These are phyloP conservation scores for Metschnikowia bowlesiae DNA, from an alignment of 805 yeast species.

Conservation along the genomic window DNA sequence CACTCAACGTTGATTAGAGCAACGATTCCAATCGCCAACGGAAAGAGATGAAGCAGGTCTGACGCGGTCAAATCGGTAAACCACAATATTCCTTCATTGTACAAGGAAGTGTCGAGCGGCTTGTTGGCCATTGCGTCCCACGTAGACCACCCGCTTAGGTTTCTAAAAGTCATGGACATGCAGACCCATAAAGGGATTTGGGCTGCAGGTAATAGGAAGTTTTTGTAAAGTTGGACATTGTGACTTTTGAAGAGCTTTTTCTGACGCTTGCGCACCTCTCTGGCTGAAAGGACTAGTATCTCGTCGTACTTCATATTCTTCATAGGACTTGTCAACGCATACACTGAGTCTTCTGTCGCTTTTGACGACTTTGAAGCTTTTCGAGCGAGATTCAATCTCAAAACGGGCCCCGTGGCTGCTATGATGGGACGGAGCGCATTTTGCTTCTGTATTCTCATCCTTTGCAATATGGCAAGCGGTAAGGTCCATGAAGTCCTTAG, in stretches of 20 bases:
- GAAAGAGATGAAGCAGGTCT: constrained; percentile 62
- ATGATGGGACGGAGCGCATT: constrained; percentile 66
- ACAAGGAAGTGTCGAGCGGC: constrained; percentile 48
- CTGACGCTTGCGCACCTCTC: constrained; percentile 75
- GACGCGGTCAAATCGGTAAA: constrained; percentile 52
- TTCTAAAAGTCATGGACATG: constrained; percentile 69
- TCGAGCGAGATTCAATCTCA: constrained; percentile 53
- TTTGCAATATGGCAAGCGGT: constrained; percentile 72
- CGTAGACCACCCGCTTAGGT: constrained; percentile 64
- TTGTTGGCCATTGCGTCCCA: constrained; percentile 40
- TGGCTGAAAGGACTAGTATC: constrained; percentile 65
- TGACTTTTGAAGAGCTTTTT: constrained; percentile 61
- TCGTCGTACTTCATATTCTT: constrained; percentile 67
- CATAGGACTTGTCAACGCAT: constrained; percentile 31
- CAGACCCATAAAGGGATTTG: constrained; percentile 88
- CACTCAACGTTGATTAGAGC: constrained; percentile 80
- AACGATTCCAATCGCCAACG: constrained; percentile 64
- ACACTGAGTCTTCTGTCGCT: constrained; percentile 15
- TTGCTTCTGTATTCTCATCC: constrained; percentile 67
- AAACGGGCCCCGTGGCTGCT: constrained; percentile 70
- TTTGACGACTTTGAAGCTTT: constrained; percentile 37
- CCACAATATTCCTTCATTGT: constrained; percentile 59
- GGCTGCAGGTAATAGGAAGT: constrained; percentile 65
- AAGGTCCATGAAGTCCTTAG: constrained; percentile 65
- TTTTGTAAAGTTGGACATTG: constrained; percentile 77